phyloP scores from a whole-genome alignment of 495 filamentous ascomycete species.

The Pyrenopolyporus hunteri region DNA sequence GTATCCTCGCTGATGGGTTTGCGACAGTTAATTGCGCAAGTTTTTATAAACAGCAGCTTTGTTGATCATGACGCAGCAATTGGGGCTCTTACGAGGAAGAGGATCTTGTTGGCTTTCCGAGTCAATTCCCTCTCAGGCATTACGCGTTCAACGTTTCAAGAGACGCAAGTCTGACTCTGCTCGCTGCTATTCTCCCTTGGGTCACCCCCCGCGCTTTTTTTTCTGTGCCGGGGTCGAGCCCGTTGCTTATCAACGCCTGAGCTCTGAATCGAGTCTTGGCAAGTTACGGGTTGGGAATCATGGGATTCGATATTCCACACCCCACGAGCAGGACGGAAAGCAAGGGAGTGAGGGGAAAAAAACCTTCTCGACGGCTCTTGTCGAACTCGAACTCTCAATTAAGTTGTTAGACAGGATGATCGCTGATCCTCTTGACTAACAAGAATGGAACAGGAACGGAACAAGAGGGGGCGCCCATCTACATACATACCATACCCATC shows the following conservation, averaged over 20 bases:
- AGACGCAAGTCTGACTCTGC: constrained; percentile 35
- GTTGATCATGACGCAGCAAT: constrained; percentile 32
- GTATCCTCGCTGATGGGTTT: constrained; percentile 23
- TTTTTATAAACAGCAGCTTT: constrained; percentile 22
- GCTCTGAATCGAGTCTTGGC: constrained; percentile 18
- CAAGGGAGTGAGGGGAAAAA: neutral
- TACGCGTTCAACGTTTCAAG: constrained; percentile 40
- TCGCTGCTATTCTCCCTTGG: constrained; percentile 1
- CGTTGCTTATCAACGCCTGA: constrained; percentile 28
- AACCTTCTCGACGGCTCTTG: constrained; percentile 8
- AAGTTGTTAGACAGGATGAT: neutral
- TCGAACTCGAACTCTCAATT: constrained; percentile 11
- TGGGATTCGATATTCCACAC: constrained; percentile 18
- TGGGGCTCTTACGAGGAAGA: constrained; percentile 16
- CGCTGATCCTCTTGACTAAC: constrained; percentile 14
- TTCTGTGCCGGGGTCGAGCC: constrained; percentile 18
- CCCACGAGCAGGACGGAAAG: constrained; percentile 14
- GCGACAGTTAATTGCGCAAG: constrained; percentile 31
- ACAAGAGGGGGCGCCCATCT: neutral
- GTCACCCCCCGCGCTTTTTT: constrained; percentile 15
- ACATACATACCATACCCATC: neutral
- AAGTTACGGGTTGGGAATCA: constrained; percentile 13
- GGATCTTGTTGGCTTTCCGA: constrained; percentile 30
- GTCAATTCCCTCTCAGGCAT: constrained; percentile 29
- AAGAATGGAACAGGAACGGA: too few species aligned